Evolutionary conservation across 108 stramenopile species (phyloP).

Genomic region (Nitzschia sp.): DNA sequence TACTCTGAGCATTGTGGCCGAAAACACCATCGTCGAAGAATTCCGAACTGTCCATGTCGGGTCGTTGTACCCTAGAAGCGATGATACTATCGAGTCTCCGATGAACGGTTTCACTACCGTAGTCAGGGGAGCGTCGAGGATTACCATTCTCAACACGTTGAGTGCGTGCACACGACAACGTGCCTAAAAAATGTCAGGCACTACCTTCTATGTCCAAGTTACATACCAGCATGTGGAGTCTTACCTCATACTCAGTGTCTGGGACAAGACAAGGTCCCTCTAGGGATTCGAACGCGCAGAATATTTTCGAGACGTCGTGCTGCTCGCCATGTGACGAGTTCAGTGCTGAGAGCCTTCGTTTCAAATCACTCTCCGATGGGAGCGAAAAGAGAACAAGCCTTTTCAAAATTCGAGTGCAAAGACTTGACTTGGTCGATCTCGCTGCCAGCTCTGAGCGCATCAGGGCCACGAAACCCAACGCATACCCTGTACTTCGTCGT

Average conservation of each 20-base stretch:
- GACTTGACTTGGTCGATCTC: background rate
- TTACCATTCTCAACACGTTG: constrained; percentile 59
- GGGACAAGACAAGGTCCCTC: background rate
- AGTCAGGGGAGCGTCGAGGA: constrained; percentile 63
- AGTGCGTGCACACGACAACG: constrained; percentile 62
- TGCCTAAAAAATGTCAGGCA: constrained; percentile 15
- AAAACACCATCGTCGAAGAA: constrained; percentile 72
- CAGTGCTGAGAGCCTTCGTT: constrained; percentile 10
- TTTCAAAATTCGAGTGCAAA: constrained; percentile 35
- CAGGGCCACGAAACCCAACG: constrained; percentile 60
- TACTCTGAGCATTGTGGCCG: constrained; percentile 60
- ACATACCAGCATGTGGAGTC: too few species aligned
- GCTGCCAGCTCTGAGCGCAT: constrained; percentile 52
- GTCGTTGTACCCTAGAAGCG: constrained; percentile 60
- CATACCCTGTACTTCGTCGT: constrained; percentile 68
- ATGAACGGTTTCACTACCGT: constrained; percentile 35
- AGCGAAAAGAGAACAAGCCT: constrained; percentile 40
- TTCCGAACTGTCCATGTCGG: constrained; percentile 63
- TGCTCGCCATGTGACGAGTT: background rate
- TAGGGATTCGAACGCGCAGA: background rate
- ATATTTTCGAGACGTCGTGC: background rate
- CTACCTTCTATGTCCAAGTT: too few species aligned
- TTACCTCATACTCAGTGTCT: constrained; percentile 40
- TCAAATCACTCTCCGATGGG: constrained; percentile 34
- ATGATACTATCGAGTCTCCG: constrained; percentile 47